Conservation (phyloP, 805 yeast genomes). For the Saturnispora quitensis region DNA sequence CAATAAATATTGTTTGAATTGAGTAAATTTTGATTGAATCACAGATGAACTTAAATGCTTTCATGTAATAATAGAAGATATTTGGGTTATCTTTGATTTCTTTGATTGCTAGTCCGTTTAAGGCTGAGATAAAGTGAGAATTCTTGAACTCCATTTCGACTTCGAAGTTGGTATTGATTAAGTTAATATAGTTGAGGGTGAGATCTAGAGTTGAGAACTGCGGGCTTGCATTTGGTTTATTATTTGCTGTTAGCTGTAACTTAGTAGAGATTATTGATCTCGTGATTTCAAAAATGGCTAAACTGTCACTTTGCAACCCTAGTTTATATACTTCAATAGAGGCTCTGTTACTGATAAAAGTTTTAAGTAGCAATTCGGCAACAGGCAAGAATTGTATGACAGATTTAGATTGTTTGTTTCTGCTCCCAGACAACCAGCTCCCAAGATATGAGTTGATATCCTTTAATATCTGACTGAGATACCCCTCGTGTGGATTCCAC, state of each 20-base stretch:
- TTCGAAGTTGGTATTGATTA: neutral
- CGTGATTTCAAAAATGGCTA: slow-evolving; percentile 1
- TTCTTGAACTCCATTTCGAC: neutral
- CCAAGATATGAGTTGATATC: neutral
- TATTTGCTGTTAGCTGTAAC: neutral
- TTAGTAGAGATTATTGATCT: slow-evolving; percentile 1
- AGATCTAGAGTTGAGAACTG: slow-evolving; percentile 6
- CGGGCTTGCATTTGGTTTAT: neutral
- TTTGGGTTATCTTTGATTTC: neutral
- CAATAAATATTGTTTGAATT: neutral
- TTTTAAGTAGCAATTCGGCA: neutral
- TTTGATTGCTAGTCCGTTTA: neutral
- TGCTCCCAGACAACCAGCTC: neutral
- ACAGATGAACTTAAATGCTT: slow-evolving; percentile 4
- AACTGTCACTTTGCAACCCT: neutral
- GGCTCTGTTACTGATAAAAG: neutral
- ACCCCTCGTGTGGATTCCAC: slow-evolving; percentile 7
- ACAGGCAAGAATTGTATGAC: neutral
- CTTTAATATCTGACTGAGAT: neutral
- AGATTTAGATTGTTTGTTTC: neutral
- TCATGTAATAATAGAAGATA: slow-evolving; percentile 1
- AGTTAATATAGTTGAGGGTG: slow-evolving; percentile 2
- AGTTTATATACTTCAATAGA: neutral
- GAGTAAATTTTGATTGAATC: neutral
- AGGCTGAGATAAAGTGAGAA: neutral